These are phyloP conservation scores for Colletotrichum tofieldiae DNA, from an alignment of 2,329 filamentous ascomycete genomes.

Conservation along the genomic window DNA sequence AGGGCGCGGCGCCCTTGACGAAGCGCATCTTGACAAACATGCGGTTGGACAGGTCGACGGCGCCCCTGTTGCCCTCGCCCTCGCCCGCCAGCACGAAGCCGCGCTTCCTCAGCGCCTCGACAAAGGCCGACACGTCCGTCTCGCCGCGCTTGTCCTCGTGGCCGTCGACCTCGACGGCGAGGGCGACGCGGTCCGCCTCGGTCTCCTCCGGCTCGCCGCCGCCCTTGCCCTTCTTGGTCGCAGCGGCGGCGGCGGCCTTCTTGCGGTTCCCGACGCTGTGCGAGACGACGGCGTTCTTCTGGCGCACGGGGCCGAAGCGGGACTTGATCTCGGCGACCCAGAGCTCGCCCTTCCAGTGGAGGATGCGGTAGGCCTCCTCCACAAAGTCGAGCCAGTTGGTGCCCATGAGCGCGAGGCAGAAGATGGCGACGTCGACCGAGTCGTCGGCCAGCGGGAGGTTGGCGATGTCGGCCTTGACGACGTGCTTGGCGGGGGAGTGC, in stretches of 20 bases:
- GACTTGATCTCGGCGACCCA: slow-evolving; percentile 99
- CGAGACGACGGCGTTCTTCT: slow-evolving; percentile 64
- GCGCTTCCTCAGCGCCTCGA: slow-evolving; percentile 83
- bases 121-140: slow-evolving; percentile 90
- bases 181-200: slow-evolving; percentile 65
- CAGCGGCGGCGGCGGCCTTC: slow-evolving; percentile 57
- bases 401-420: slow-evolving; percentile 98
- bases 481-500: slow-evolving; percentile 80
- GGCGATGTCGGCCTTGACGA: slow-evolving; percentile 92
- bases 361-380: slow-evolving; percentile 92
- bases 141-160: slow-evolving; percentile 75
- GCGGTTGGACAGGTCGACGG: slow-evolving; percentile 89
- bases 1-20: slow-evolving; percentile 83
- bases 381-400: slow-evolving; percentile 98
- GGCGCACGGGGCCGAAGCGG: slow-evolving; percentile 75
- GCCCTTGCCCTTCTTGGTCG: slow-evolving; percentile 61
- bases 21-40: slow-evolving; percentile 99
- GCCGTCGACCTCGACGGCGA: slow-evolving; percentile 81
- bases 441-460: slow-evolving; percentile 83
- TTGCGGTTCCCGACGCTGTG: slow-evolving; percentile 82
- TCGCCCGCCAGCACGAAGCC: slow-evolving; percentile 88
- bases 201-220: slow-evolving; percentile 57
- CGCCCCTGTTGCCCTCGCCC: slow-evolving; percentile 57
- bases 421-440: slow-evolving; percentile 88
- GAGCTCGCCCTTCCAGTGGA: slow-evolving; percentile 94